Evolutionary conservation across 1,284 basidiomycete species (phyloP).

Genomic region (Puccinia hordei): DNA sequence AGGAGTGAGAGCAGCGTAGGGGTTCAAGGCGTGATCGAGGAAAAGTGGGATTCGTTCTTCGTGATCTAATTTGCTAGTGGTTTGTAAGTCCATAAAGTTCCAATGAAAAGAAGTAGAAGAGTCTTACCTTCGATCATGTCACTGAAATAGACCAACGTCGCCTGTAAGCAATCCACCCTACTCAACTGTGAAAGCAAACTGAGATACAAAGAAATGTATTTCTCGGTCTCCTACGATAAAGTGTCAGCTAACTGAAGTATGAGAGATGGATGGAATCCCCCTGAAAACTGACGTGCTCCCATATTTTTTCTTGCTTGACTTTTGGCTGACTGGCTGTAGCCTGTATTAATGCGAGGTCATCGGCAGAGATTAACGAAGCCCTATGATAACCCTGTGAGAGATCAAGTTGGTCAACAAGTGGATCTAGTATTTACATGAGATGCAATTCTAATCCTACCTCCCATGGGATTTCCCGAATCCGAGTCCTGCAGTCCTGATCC

Average conservation of each 20-base stretch:
- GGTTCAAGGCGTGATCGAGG: slow-evolving; percentile 68
- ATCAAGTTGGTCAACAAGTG: neutral
- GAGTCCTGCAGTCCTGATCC: slow-evolving; percentile 81
- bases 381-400: slow-evolving; percentile 78
- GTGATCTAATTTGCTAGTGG: slow-evolving; percentile 39
- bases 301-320: slow-evolving; percentile 28
- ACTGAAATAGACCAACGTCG: slow-evolving; percentile 83
- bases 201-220: slow-evolving; percentile 86
- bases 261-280: neutral
- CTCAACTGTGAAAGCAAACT: slow-evolving; percentile 88
- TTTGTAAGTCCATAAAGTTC: neutral
- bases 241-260: neutral
- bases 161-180: slow-evolving; percentile 90
- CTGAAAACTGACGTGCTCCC: slow-evolving; percentile 30
- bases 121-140: slow-evolving; percentile 75
- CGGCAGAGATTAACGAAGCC: slow-evolving; percentile 81
- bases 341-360: slow-evolving; percentile 88
- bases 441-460: slow-evolving; percentile 62
- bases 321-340: slow-evolving; percentile 65
- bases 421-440: neutral
- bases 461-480: slow-evolving; percentile 90
- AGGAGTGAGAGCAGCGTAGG: slow-evolving; percentile 60
- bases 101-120: neutral
- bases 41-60: slow-evolving; percentile 59
- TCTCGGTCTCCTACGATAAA: slow-evolving; percentile 65